phyloP scores from a whole-genome alignment of 257 asterid genomes.

The Salvia hispanica region DNA sequence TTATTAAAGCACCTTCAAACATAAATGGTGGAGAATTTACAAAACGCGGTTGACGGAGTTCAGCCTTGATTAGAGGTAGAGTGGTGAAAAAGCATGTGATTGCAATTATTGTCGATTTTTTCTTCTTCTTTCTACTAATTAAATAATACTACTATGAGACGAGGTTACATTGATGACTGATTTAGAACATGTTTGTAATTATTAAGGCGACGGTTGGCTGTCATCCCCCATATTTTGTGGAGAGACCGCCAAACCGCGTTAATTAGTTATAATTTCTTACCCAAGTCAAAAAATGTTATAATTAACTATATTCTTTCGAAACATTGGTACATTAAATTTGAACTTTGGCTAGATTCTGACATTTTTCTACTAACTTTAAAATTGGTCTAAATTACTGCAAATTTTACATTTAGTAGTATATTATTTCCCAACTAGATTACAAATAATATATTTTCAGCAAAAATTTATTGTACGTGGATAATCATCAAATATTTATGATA shows the following conservation, averaged over 20 bases:
- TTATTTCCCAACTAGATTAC: too few relatives aligned
- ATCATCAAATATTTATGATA: too few relatives aligned
- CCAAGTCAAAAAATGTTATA: too few relatives aligned
- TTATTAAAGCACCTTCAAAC: background rate
- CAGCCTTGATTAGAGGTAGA: conserved; percentile 28
- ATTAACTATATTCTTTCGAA: too few relatives aligned
- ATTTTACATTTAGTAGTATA: too few relatives aligned
- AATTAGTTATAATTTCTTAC: background rate
- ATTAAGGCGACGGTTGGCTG: conserved; percentile 30
- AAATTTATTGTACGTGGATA: too few relatives aligned
- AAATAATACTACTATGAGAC: background rate
- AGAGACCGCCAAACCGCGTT: conserved; percentile 9
- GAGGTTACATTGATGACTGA: background rate
- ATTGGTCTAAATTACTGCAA: too few relatives aligned
- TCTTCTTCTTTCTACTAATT: background rate
- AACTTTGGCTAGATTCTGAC: too few relatives aligned
- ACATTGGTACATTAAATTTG: too few relatives aligned
- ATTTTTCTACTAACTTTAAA: too few relatives aligned
- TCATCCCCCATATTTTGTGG: background rate
- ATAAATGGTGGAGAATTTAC: conserved; percentile 7
- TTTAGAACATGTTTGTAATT: conserved; percentile 29
- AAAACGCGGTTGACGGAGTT: conserved; percentile 16
- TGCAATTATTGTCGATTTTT: conserved; percentile 29
- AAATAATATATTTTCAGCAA: too few relatives aligned
- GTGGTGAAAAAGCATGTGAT: conserved; percentile 26